Evolutionary conservation across 2,329 filamentous ascomycete genomes (phyloP).

Genomic region (Neonectria coccinea): DNA sequence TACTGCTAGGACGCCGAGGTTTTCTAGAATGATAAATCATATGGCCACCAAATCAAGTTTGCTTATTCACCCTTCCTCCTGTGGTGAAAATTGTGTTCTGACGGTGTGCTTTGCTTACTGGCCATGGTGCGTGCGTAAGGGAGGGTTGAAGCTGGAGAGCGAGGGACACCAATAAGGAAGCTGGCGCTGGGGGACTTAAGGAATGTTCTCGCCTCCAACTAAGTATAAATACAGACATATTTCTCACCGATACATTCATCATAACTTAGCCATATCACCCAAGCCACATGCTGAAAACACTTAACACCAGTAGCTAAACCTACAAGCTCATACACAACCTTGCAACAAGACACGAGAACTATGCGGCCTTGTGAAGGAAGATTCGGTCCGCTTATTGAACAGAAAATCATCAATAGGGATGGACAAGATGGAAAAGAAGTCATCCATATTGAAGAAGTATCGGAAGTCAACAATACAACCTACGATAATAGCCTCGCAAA

Average conservation of each 20-base stretch:
- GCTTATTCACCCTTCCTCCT: background rate
- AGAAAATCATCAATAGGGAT: background rate
- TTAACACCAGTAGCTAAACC: background rate
- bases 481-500: too few species aligned
- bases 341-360: background rate
- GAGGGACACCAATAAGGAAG: too few species aligned
- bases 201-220: background rate
- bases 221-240: background rate
- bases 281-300: background rate
- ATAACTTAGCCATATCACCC: background rate
- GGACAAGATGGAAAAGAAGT: background rate
- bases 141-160: too few species aligned
- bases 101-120: background rate
- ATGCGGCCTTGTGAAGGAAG: background rate
- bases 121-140: background rate
- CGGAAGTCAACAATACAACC: too few species aligned
- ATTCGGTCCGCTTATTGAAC: background rate
- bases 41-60: too few species aligned
- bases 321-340: background rate
- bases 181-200: background rate
- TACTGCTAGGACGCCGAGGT: background rate
- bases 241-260: background rate
- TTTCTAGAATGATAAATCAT: background rate
- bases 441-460: too few species aligned
- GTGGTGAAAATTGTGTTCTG: background rate